These are phyloP conservation scores for Calamus simplicifolius DNA, from an alignment of 176 grass and related monocot genomes.

Conservation along the genomic window DNA sequence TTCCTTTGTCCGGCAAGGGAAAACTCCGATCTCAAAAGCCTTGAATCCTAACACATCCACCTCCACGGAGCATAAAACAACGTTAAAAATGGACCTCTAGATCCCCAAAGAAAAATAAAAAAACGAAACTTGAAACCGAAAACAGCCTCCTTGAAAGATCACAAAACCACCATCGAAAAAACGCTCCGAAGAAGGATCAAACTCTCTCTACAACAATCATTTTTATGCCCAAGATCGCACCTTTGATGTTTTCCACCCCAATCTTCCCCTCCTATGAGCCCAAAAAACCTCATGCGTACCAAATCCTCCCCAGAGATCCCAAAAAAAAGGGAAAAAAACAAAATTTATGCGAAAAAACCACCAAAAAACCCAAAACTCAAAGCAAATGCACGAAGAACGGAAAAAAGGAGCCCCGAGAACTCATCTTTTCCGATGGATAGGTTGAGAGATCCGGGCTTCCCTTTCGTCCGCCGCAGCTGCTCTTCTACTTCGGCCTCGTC, in stretches of 20 bases:
- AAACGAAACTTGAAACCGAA: neutral
- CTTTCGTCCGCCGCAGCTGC: too few relatives aligned
- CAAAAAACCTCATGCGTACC: neutral
- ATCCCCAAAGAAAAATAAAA: neutral
- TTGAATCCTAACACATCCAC: neutral
- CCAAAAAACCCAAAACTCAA: neutral
- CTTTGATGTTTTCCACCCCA: neutral
- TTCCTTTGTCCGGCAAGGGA: conserved; percentile 2
- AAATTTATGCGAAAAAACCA: neutral
- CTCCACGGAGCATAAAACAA: neutral
- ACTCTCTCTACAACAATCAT: neutral
- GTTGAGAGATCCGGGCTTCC: conserved; percentile 3
- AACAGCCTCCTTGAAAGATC: neutral
- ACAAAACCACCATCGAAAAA: neutral
- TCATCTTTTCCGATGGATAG: neutral
- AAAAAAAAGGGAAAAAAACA: too few relatives aligned
- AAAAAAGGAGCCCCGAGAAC: neutral
- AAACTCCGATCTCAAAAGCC: neutral
- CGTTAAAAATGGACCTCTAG: neutral
- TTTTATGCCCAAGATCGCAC: too few relatives aligned
- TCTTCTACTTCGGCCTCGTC: too few relatives aligned
- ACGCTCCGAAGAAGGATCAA: neutral
- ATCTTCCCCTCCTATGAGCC: neutral
- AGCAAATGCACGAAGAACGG: conserved; percentile 6
- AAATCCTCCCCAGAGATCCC: neutral